These are phyloP conservation scores for Fusarium sp. DNA, from an alignment of 2,329 filamentous ascomycete genomes.

Conservation along the genomic window DNA sequence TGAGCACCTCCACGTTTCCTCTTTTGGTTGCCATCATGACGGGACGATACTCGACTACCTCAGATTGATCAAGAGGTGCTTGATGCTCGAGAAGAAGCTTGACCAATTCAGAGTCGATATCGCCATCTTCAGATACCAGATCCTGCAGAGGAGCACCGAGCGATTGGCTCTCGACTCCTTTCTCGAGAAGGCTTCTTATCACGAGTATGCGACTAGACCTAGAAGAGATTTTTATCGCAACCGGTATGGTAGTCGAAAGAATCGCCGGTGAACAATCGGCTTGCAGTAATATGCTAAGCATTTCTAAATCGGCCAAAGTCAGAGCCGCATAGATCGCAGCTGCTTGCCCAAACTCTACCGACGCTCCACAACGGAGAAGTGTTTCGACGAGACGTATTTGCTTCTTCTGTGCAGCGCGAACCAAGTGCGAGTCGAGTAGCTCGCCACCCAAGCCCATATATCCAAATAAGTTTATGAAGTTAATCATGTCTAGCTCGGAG, in stretches of 20 bases:
- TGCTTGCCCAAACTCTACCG: conserved; percentile 6
- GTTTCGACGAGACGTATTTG: background rate
- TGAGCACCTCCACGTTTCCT: conserved; percentile 15
- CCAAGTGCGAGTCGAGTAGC: background rate
- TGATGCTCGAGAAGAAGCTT: conserved; percentile 14
- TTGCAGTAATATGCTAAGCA: background rate
- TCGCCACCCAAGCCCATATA: conserved; percentile 3
- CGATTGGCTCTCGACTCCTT: conserved; percentile 1
- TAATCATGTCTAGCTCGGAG: conserved; percentile 3
- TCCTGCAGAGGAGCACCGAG: background rate
- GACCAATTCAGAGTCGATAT: background rate
- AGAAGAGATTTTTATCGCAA: background rate
- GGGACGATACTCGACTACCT: background rate
- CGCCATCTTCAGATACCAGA: background rate
- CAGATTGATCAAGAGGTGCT: background rate
- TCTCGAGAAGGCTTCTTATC: conserved; percentile 5
- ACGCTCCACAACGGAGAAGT: conserved; percentile 17
- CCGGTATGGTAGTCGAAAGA: background rate
- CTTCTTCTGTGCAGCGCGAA: background rate
- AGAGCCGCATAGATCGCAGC: conserved; percentile 12
- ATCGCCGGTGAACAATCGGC: background rate
- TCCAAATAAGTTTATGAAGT: conserved; percentile 13
- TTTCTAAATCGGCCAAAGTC: background rate
- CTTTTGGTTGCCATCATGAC: background rate
- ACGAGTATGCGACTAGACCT: background rate